Evolutionary conservation across 73 alveolate species (phyloP).

Genomic region (Symbiodinium pilosum): DNA sequence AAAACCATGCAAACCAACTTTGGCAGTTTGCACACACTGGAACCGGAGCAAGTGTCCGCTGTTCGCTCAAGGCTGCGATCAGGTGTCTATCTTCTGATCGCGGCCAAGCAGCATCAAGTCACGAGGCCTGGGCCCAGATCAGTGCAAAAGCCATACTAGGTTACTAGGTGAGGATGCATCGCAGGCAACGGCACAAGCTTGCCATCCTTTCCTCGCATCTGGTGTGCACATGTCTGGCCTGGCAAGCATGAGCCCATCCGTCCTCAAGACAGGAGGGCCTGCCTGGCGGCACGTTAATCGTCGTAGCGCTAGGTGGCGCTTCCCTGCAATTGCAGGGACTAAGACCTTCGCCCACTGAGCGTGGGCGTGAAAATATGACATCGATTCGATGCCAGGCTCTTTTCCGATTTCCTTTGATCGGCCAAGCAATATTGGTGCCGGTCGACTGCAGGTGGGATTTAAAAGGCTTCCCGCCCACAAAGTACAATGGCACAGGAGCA

Average conservation of each 20-base stretch:
- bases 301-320: too few relatives aligned
- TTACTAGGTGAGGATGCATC: too few relatives aligned
- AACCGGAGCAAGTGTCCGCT: neutral
- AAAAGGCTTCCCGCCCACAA: too few relatives aligned
- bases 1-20: neutral
- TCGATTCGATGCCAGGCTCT: neutral
- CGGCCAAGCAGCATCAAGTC: neutral
- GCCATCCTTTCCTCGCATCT: neutral
- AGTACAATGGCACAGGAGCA: too few relatives aligned
- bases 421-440: neutral
- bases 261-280: slow-evolving; percentile 6
- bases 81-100: neutral
- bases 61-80: neutral
- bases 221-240: neutral
- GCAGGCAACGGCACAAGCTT: too few relatives aligned
- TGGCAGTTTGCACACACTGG: neutral
- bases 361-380: neutral
- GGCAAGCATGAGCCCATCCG: neutral
- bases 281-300: too few relatives aligned
- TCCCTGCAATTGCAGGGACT: neutral
- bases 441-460: neutral
- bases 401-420: slow-evolving; percentile 22
- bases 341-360: neutral
- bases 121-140: neutral
- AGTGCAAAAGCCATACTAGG: too few relatives aligned